A percentile compares a stretch with the other conserved stretches of the same genome.
These are phyloP conservation scores for Cercophora sp. DNA, from an alignment of 495 filamentous ascomycete genomes.

Conservation along the genomic window DNA sequence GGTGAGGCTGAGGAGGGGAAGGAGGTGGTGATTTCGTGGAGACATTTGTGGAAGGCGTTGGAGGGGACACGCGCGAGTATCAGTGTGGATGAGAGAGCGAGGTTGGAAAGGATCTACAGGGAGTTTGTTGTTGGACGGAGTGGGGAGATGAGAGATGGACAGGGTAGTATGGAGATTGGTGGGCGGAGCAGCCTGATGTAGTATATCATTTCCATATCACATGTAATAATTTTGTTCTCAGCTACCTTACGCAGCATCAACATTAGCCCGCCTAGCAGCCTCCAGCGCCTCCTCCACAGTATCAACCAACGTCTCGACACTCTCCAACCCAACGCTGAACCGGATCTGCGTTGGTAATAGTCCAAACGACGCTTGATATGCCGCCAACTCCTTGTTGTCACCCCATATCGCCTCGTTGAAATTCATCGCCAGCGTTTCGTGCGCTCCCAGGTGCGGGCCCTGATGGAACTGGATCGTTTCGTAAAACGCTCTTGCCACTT, in stretches of 20 bases:
- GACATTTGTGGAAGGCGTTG: conserved; percentile 75
- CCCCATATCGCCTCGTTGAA: conserved; percentile 39
- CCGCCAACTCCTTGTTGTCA: conserved; percentile 14
- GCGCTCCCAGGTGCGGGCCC: conserved; percentile 47
- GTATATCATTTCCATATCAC: background rate
- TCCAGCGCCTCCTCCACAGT: conserved; percentile 31
- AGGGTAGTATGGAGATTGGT: conserved; percentile 85
- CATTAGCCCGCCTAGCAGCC: too few relatives aligned
- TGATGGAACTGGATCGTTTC: conserved; percentile 38
- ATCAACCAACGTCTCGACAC: conserved; percentile 29
- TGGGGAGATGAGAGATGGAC: conserved; percentile 89
- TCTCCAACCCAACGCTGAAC: conserved; percentile 41
- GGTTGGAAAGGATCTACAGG: conserved; percentile 75
- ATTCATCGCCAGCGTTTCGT: conserved; percentile 39
- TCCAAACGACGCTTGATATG: conserved; percentile 28
- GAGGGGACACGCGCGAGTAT: conserved; percentile 80
- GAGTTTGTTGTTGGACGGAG: conserved; percentile 91
- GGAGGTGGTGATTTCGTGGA: conserved; percentile 83
- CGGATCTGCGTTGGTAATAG: conserved; percentile 31
- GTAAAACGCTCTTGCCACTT: conserved; percentile 34
- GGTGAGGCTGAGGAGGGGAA: conserved; percentile 33
- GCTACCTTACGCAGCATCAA: too few relatives aligned
- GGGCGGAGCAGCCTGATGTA: conserved; percentile 92
- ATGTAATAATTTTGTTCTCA: background rate
- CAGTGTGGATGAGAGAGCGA: conserved; percentile 63